Conservation (phyloP, 345 rosid species). For the Gossypium rotundifolium region DNA sequence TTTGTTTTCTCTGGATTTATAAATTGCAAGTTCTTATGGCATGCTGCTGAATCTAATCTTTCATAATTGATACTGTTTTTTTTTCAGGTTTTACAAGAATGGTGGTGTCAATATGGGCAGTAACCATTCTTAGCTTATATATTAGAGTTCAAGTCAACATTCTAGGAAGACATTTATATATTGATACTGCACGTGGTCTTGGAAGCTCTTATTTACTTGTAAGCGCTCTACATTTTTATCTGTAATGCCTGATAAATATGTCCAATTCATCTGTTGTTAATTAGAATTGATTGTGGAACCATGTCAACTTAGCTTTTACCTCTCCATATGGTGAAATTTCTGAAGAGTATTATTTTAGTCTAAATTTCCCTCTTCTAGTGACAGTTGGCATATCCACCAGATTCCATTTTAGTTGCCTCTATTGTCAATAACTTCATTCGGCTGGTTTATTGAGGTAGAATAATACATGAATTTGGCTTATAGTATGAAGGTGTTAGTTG, state of each 20-base stretch:
- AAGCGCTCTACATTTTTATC: slow-evolving; percentile 26
- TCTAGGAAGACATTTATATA: slow-evolving; percentile 86
- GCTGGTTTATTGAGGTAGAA: neutral
- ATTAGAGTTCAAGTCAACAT: slow-evolving; percentile 94
- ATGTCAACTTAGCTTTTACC: neutral
- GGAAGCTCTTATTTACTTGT: slow-evolving; percentile 58
- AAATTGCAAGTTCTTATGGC: neutral
- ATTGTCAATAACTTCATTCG: neutral
- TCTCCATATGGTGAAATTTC: neutral
- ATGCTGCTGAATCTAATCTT: slow-evolving; percentile 17
- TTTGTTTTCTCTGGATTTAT: neutral
- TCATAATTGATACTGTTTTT: neutral
- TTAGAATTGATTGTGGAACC: neutral
- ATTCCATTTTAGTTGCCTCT: neutral
- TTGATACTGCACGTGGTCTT: slow-evolving; percentile 78
- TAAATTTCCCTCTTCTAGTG: slow-evolving; percentile 5
- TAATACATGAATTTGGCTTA: neutral
- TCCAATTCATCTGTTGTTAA: neutral
- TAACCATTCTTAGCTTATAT: slow-evolving; percentile 78
- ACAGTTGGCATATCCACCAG: neutral
- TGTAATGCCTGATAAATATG: neutral
- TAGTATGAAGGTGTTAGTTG: neutral
- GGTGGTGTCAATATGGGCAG: slow-evolving; percentile 78
- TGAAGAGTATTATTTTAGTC: neutral
- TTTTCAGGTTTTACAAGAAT: slow-evolving; percentile 80